These are phyloP conservation scores for Parietaria judaica DNA, from an alignment of 306 rosid genomes.

Conservation along the genomic window DNA sequence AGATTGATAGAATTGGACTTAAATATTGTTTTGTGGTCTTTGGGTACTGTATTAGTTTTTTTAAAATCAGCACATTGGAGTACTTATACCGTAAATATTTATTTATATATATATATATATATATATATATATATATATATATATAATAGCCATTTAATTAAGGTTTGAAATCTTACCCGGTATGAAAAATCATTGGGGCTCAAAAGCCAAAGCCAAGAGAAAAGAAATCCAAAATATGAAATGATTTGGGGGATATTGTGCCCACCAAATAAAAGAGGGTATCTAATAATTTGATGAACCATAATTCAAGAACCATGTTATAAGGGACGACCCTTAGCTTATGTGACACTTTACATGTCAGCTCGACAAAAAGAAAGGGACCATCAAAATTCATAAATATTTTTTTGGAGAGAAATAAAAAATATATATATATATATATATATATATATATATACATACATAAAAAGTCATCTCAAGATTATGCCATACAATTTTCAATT, in stretches of 20 bases:
- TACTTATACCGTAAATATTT: no score
- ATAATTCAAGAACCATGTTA: slow-evolving; percentile 9
- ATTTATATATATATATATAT: no score
- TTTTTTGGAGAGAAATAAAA: background rate
- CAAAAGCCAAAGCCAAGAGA: background rate
- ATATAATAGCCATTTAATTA: no score
- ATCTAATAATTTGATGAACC: slow-evolving; percentile 7
- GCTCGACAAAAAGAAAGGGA: background rate
- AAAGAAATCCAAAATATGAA: background rate
- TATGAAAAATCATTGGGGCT: background rate
- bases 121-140: no score
- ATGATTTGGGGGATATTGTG: slow-evolving; percentile 3
- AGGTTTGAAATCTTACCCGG: slow-evolving; percentile 1
- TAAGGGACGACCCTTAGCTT: background rate
- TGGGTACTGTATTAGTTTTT: no score
- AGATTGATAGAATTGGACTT: no score
- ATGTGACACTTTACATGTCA: slow-evolving; percentile 11
- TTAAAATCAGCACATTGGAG: no score
- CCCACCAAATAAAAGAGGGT: slow-evolving; percentile 10
- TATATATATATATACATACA: background rate
- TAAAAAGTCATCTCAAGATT: background rate
- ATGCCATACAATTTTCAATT: background rate
- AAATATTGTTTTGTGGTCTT: no score
- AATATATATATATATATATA: no score
- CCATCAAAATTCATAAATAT: no score